A percentile compares a stretch with the other conserved stretches of the same genome.
Conservation (phyloP, 352 stramenopile species). For the Phytophthora citricola region DNA sequence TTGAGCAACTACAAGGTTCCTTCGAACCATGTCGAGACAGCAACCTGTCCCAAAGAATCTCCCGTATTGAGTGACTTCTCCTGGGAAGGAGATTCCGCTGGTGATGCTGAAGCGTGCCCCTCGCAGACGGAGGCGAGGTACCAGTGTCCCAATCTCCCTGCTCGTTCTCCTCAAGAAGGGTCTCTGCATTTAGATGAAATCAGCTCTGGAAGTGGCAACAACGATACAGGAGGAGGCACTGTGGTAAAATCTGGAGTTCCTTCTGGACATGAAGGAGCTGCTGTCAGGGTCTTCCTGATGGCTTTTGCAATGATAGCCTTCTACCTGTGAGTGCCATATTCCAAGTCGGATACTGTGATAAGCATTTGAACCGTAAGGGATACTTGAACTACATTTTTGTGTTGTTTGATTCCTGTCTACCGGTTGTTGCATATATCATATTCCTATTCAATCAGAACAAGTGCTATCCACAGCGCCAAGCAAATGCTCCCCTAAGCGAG, state of each 20-base stretch:
- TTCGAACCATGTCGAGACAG: constrained; percentile 23
- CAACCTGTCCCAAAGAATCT: constrained; percentile 22
- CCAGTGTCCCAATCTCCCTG: constrained; percentile 45
- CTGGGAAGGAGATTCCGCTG: constrained; percentile 34
- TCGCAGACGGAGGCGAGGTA: constrained; percentile 20
- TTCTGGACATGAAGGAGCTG: neutral
- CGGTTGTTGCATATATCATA: no score
- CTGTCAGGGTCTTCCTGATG: constrained; percentile 4
- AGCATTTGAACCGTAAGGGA: no score
- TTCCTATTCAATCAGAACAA: neutral
- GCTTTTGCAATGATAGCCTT: constrained; percentile 9
- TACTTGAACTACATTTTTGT: no score
- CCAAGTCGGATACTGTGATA: neutral
- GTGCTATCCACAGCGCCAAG: neutral
- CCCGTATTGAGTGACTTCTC: constrained; percentile 25
- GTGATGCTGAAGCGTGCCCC: constrained; percentile 33
- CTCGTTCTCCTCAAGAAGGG: neutral
- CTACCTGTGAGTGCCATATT: constrained; percentile 1
- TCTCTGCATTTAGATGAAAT: constrained; percentile 26
- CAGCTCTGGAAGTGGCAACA: constrained; percentile 12
- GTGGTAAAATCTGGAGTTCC: constrained; percentile 9
- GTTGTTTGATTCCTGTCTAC: neutral
- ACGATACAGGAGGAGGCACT: neutral
- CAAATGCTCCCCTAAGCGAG: neutral
- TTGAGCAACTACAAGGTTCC: constrained; percentile 32